A percentile compares a stretch with the other conserved stretches of the same genome.
Evolutionary conservation across 139 green algal species (phyloP).

Genomic region (Chlorella sp.): DNA sequence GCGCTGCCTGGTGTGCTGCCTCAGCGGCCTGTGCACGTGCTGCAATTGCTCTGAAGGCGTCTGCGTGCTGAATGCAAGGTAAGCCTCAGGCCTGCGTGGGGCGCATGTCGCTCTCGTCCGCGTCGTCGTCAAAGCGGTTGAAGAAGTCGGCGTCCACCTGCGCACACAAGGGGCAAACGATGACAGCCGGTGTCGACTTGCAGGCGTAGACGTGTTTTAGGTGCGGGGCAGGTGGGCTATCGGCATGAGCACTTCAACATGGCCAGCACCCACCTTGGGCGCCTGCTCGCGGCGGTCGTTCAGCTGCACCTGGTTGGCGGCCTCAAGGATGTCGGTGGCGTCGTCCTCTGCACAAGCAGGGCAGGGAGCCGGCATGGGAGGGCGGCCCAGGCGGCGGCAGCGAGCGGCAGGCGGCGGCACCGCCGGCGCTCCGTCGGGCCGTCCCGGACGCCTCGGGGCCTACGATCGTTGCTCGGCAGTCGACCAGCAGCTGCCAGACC

Average conservation of each 20-base stretch:
- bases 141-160: conserved; percentile 44
- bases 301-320: conserved; percentile 29
- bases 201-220: no score
- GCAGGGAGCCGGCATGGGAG: not conserved
- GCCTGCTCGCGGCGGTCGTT: conserved; percentile 13
- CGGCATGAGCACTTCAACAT: no score
- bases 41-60: no score
- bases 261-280: conserved; percentile 30
- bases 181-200: no score
- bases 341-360: conserved; percentile 16
- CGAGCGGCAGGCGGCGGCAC: not conserved
- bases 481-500: not conserved
- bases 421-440: no score
- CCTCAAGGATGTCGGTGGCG: conserved; percentile 32
- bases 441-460: not conserved
- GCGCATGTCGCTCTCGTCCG: conserved; percentile 45
- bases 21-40: not conserved
- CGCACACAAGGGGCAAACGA: no score
- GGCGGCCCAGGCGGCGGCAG: not conserved
- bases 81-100: conserved; percentile 14
- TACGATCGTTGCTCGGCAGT: no score
- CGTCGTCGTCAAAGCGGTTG: conserved; percentile 46
- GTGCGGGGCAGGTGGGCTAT: no score
- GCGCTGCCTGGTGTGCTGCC: not conserved
- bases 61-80: no score